These are phyloP conservation scores for Andrographis paniculata DNA, from an alignment of 305 asterid species.

Conservation along the genomic window DNA sequence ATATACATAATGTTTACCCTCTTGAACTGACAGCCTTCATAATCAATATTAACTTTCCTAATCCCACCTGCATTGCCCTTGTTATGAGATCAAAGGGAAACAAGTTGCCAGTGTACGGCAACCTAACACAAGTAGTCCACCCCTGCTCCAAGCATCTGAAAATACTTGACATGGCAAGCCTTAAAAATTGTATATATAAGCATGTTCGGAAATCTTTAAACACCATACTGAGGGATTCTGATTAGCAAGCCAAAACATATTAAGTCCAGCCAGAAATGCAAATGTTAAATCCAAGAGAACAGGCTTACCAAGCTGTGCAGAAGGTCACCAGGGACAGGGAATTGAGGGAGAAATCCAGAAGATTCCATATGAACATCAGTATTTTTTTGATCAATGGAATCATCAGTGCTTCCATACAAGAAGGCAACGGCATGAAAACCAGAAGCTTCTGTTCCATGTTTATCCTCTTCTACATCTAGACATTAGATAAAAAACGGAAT, in stretches of 20 bases:
- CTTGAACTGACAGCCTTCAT: slow-evolving; percentile 42
- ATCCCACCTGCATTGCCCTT: slow-evolving; percentile 95
- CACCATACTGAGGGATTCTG: slow-evolving; percentile 39
- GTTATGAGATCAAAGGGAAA: slow-evolving; percentile 82
- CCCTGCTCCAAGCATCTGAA: slow-evolving; percentile 97
- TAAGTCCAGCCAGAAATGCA: slow-evolving; percentile 22
- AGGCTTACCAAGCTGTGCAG: slow-evolving; percentile 71
- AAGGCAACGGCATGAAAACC: slow-evolving; percentile 52
- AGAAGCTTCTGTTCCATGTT: slow-evolving; percentile 23
- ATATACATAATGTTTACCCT: slow-evolving; percentile 28
- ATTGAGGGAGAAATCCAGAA: slow-evolving; percentile 53
- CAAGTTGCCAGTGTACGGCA: slow-evolving; percentile 84
- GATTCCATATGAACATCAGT: slow-evolving; percentile 42
- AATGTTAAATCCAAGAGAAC: slow-evolving; percentile 14
- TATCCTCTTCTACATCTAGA: slow-evolving; percentile 52
- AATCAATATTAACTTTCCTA: slow-evolving; percentile 57
- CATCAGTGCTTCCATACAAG: slow-evolving; percentile 53
- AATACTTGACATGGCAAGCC: slow-evolving; percentile 85
- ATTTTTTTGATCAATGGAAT: slow-evolving; percentile 35
- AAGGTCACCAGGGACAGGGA: slow-evolving; percentile 55
- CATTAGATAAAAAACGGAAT: slow-evolving; percentile 12
- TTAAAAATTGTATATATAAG: slow-evolving; percentile 35
- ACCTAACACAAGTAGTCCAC: slow-evolving; percentile 71
- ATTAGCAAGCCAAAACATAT: slow-evolving; percentile 35
- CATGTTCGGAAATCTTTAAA: slow-evolving; percentile 38